Evolutionary conservation across 306 rosid species (phyloP).

Genomic region (Begonia loranthoides): DNA sequence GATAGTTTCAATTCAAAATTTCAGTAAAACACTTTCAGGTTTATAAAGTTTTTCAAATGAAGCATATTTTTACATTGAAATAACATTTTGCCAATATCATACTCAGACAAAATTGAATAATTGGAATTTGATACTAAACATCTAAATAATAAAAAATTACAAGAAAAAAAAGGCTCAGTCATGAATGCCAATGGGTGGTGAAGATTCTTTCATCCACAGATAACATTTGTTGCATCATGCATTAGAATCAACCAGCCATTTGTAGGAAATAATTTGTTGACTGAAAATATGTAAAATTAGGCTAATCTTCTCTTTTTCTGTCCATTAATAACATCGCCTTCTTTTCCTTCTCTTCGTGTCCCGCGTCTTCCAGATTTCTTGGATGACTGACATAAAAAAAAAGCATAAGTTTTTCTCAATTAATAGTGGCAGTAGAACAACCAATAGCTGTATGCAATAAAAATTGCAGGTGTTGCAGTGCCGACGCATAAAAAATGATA

Average conservation of each 20-base stretch:
- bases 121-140: too few relatives aligned
- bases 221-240: not conserved
- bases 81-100: too few relatives aligned
- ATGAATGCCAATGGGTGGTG: too few relatives aligned
- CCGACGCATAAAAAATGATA: not conserved
- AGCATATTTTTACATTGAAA: too few relatives aligned
- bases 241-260: not conserved
- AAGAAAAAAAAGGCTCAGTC: too few relatives aligned
- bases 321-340: slow-evolving; percentile 18
- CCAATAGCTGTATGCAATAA: not conserved
- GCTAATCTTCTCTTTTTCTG: slow-evolving; percentile 21
- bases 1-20: too few relatives aligned
- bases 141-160: too few relatives aligned
- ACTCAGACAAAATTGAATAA: too few relatives aligned
- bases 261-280: too few relatives aligned
- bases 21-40: too few relatives aligned
- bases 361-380: slow-evolving; percentile 24
- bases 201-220: not conserved
- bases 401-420: not conserved
- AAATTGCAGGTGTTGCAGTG: not conserved
- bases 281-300: slow-evolving; percentile 12
- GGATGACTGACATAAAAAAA: slow-evolving; percentile 22
- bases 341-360: slow-evolving; percentile 22
- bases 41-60: too few relatives aligned
- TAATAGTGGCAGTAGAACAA: too few relatives aligned